Evolutionary conservation across 495 filamentous ascomycete genomes (phyloP).

Genomic region (Jackrogersella minutella): DNA sequence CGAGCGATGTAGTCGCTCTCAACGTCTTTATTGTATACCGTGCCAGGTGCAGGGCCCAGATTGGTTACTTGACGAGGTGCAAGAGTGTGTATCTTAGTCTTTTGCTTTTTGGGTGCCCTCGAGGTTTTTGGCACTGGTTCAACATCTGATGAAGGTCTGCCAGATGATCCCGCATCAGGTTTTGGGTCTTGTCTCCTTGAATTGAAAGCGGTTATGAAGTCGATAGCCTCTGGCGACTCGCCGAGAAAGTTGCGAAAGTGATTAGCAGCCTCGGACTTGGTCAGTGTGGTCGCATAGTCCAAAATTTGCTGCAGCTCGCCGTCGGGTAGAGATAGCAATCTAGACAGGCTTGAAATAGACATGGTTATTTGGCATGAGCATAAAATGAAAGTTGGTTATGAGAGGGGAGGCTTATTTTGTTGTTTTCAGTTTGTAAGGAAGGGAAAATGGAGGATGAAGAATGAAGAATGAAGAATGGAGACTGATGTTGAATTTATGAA

Average conservation of each 20-base stretch:
- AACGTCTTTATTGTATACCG: conserved; percentile 51
- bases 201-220: conserved; percentile 94
- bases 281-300: conserved; percentile 73
- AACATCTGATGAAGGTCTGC: conserved; percentile 27
- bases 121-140: conserved; percentile 45
- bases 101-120: conserved; percentile 63
- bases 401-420: background rate
- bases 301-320: conserved; percentile 82
- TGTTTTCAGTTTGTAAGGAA: too few species aligned
- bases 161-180: conserved; percentile 25
- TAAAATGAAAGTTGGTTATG: background rate
- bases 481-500: background rate
- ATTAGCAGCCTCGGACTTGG: conserved; percentile 76
- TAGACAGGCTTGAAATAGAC: conserved; percentile 74
- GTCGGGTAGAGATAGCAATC: conserved; percentile 83
- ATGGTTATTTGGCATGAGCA: conserved; percentile 40
- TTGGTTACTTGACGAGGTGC: conserved; percentile 72
- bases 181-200: conserved; percentile 65
- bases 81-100: conserved; percentile 65
- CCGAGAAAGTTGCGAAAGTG: conserved; percentile 90
- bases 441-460: background rate
- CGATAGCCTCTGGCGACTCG: conserved; percentile 81
- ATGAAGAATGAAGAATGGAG: background rate
- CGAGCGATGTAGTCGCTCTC: conserved; percentile 51
- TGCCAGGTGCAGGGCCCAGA: conserved; percentile 47